These are phyloP conservation scores for Barbatosphaeria neglecta DNA, from an alignment of 495 filamentous ascomycete species.

Conservation along the genomic window DNA sequence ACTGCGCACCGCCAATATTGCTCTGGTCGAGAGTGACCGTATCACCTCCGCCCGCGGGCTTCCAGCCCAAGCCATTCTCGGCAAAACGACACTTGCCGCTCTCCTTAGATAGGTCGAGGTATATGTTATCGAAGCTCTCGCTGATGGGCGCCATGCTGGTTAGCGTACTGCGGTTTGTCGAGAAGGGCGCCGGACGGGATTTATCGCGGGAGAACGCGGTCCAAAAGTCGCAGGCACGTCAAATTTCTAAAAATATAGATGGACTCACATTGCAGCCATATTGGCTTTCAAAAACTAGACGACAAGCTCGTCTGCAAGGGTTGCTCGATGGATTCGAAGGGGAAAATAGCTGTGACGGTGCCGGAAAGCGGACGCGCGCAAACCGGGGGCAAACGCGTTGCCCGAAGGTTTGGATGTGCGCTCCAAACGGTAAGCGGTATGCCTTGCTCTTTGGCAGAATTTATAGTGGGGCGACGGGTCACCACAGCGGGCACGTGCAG, in stretches of 20 bases:
- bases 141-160: slow-evolving; percentile 13
- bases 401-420: no score
- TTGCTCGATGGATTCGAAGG: no score
- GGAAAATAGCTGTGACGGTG: no score
- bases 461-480: no score
- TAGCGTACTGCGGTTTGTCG: neutral
- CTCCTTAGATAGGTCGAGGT: slow-evolving; percentile 84
- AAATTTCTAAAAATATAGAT: no score
- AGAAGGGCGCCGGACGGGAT: neutral
- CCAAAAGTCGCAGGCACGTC: no score
- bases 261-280: neutral
- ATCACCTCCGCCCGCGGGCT: slow-evolving; percentile 73
- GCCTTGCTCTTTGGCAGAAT: no score
- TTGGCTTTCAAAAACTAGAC: neutral
- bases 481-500: no score
- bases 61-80: slow-evolving; percentile 89
- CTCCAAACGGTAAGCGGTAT: no score
- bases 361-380: no score
- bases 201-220: neutral
- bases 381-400: no score
- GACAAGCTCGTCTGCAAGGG: no score
- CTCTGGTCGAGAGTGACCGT: slow-evolving; percentile 80
- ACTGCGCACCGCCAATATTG: slow-evolving; percentile 77
- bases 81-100: slow-evolving; percentile 86
- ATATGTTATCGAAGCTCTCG: slow-evolving; percentile 93